Evolutionary conservation across 805 yeast genomes (phyloP).

Genomic region (Metschnikowia lunata): DNA sequence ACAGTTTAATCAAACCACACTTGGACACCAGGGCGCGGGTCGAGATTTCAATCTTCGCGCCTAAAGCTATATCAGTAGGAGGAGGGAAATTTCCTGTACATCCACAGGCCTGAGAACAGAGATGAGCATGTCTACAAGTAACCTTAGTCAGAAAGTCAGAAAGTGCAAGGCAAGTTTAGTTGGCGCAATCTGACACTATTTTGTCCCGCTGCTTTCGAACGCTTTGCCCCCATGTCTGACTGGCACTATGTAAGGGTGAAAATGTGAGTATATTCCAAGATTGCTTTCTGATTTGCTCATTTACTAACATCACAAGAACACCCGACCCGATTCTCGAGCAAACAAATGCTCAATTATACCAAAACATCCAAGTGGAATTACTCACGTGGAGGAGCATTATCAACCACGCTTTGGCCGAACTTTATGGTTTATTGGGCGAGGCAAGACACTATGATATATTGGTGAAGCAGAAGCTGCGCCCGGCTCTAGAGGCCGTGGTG

Average conservation of each 20-base stretch:
- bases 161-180: too few relatives aligned
- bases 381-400: conserved; percentile 32
- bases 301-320: conserved; percentile 7
- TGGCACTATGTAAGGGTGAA: conserved; percentile 24
- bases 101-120: too few relatives aligned
- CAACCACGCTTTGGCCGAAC: conserved; percentile 19
- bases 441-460: conserved; percentile 28
- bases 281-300: too few relatives aligned
- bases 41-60: too few relatives aligned
- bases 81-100: too few relatives aligned
- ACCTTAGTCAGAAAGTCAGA: too few relatives aligned
- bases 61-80: too few relatives aligned
- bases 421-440: conserved; percentile 34
- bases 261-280: conserved; percentile 17
- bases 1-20: too few relatives aligned
- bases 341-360: conserved; percentile 10
- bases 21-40: too few relatives aligned
- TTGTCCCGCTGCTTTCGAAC: too few relatives aligned
- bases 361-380: conserved; percentile 21
- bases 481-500: conserved; percentile 19
- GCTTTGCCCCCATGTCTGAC: conserved; percentile 6
- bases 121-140: too few relatives aligned
- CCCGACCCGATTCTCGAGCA: conserved; percentile 17
- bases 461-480: conserved; percentile 11
- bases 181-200: too few relatives aligned